Conservation (phyloP, 306 rosid species). For the Senna siamea region DNA sequence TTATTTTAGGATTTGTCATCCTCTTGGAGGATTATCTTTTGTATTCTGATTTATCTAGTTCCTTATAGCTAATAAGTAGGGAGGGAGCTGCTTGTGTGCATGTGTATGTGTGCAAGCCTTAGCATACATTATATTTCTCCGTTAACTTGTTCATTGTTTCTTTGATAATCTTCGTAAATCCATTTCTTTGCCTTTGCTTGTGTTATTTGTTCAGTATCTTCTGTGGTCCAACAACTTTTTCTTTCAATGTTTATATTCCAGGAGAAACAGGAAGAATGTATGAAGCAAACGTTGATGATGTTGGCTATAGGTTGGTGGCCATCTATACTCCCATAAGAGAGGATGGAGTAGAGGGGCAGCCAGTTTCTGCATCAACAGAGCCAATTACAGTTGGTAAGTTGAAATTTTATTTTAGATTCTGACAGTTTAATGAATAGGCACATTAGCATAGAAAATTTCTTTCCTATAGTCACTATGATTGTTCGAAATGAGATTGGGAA, state of each 20-base stretch:
- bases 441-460: conserved; percentile 21
- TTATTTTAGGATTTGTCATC: not conserved
- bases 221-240: conserved; percentile 19
- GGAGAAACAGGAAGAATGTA: conserved; percentile 93
- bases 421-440: conserved; percentile 8
- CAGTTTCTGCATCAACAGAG: conserved; percentile 92
- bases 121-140: not conserved
- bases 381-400: conserved; percentile 91
- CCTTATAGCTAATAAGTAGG: not conserved
- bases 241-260: conserved; percentile 46
- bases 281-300: conserved; percentile 97
- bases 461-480: not conserved
- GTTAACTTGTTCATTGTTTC: not conserved
- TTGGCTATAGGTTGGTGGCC: conserved; percentile 93
- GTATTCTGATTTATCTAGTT: not conserved
- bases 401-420: conserved; percentile 17
- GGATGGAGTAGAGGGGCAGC: conserved; percentile 90
- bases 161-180: conserved; percentile 18
- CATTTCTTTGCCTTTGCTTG: conserved; percentile 1
- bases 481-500: not conserved
- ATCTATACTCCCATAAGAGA: conserved; percentile 95
- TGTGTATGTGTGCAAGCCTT: not conserved
- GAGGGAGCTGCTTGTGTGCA: not conserved
- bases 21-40: not conserved
- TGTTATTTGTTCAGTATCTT: conserved; percentile 14